These are phyloP conservation scores for Hygrophila difformis DNA, from an alignment of 257 asterid species.

Conservation along the genomic window DNA sequence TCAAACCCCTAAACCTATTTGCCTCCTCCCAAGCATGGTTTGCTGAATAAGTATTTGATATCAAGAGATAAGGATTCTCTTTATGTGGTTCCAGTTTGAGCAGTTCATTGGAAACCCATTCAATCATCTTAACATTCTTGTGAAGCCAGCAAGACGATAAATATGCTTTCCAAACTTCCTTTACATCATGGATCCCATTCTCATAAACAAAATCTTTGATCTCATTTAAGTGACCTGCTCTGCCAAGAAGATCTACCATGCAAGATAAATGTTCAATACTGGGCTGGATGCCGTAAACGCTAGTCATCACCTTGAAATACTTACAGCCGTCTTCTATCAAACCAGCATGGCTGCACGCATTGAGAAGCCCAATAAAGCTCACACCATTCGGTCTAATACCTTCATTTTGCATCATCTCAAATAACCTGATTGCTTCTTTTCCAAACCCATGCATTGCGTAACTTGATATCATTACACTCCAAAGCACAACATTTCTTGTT, in stretches of 20 bases:
- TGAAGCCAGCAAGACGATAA: conserved; percentile 58
- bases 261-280: conserved; percentile 48
- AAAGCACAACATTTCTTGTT: conserved; percentile 43
- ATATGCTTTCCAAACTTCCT: conserved; percentile 53
- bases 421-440: conserved; percentile 43
- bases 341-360: conserved; percentile 78
- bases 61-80: conserved; percentile 35
- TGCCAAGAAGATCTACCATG: conserved; percentile 69
- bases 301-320: conserved; percentile 58
- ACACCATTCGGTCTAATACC: conserved; percentile 52
- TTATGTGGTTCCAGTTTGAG: conserved; percentile 38
- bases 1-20: conserved; percentile 39
- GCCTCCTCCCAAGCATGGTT: conserved; percentile 52
- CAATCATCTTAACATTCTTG: conserved; percentile 50
- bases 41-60: conserved; percentile 51
- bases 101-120: conserved; percentile 47
- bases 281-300: conserved; percentile 35
- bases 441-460: conserved; percentile 55
- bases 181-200: conserved; percentile 31
- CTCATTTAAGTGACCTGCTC: conserved; percentile 55
- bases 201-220: conserved; percentile 42
- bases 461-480: conserved; percentile 67
- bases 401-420: conserved; percentile 45
- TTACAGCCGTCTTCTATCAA: conserved; percentile 56
- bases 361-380: conserved; percentile 52